A percentile compares a stretch with the other conserved stretches of the same genome.
These are phyloP conservation scores for Pestalotiopsis sp. DNA, from an alignment of 2,329 filamentous ascomycete genomes.

Conservation along the genomic window DNA sequence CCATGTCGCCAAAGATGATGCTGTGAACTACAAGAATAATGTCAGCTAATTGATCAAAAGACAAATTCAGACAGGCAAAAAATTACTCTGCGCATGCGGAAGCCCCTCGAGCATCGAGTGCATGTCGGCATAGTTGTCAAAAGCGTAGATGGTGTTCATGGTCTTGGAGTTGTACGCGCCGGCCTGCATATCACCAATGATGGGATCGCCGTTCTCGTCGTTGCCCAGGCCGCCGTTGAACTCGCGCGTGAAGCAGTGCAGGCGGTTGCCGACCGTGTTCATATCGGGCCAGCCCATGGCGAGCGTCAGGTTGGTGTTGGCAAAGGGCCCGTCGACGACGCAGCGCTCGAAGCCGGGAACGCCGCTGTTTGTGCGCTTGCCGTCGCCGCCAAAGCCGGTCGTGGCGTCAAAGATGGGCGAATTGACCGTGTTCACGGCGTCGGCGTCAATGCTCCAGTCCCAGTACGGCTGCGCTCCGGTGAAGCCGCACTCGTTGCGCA, in stretches of 20 bases:
- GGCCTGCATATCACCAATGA: slow-evolving; percentile 32
- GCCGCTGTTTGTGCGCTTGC: slow-evolving; percentile 23
- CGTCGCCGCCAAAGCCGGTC: slow-evolving; percentile 36
- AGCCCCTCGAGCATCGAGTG: slow-evolving; percentile 2
- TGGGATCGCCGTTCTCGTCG: slow-evolving; percentile 6
- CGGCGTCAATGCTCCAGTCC: slow-evolving; percentile 37
- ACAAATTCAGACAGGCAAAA: not conserved
- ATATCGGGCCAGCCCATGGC: slow-evolving; percentile 27
- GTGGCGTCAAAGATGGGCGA: slow-evolving; percentile 33
- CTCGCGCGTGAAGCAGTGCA: slow-evolving; percentile 24
- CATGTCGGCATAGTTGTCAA: slow-evolving; percentile 24
- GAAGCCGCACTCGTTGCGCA: slow-evolving; percentile 34
- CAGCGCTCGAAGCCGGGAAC: slow-evolving; percentile 33
- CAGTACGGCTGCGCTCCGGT: slow-evolving; percentile 34
- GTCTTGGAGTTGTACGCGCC: slow-evolving; percentile 26
- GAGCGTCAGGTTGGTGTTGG: slow-evolving; percentile 31
- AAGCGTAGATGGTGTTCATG: slow-evolving; percentile 20
- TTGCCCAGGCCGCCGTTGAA: slow-evolving; percentile 18
- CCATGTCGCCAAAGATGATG: slow-evolving; percentile 17
- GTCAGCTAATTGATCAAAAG: not conserved
- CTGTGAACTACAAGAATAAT: slow-evolving; percentile 2
- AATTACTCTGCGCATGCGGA: slow-evolving; percentile 3
- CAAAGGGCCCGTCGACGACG: slow-evolving; percentile 37
- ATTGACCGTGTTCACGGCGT: slow-evolving; percentile 24
- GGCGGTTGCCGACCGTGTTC: slow-evolving; percentile 17